These are phyloP conservation scores for Leishmania lainsoni DNA, from an alignment of 208 protist species.

Conservation along the genomic window DNA sequence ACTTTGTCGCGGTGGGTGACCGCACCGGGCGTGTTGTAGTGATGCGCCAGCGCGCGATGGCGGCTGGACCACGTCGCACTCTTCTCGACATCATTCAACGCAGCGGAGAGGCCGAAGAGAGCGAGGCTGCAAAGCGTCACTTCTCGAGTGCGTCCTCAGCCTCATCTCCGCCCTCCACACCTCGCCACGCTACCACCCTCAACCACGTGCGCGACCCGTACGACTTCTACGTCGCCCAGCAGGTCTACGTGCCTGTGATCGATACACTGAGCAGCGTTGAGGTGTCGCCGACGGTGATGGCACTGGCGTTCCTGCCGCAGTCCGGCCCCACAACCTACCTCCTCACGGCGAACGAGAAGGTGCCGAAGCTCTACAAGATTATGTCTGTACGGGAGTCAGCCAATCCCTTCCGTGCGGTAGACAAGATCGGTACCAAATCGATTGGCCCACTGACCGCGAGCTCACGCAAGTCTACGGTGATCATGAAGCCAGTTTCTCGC, in stretches of 20 bases:
- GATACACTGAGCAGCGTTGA: slow-evolving; percentile 88
- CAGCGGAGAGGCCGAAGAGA: slow-evolving; percentile 22
- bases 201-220: slow-evolving; percentile 49
- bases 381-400: slow-evolving; percentile 66
- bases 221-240: slow-evolving; percentile 62
- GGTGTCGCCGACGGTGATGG: slow-evolving; percentile 73
- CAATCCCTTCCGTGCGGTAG: slow-evolving; percentile 63
- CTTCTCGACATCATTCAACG: slow-evolving; percentile 30
- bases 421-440: slow-evolving; percentile 59
- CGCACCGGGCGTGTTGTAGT: slow-evolving; percentile 72
- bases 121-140: not conserved
- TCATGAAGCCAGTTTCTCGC: slow-evolving; percentile 70
- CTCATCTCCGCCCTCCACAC: not conserved
- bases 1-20: slow-evolving; percentile 82
- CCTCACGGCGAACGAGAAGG: slow-evolving; percentile 84
- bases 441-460: slow-evolving; percentile 52
- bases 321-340: slow-evolving; percentile 61
- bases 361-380: slow-evolving; percentile 88
- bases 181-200: slow-evolving; percentile 16
- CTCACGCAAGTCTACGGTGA: slow-evolving; percentile 42
- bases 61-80: slow-evolving; percentile 19
- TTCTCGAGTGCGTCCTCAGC: not conserved
- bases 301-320: slow-evolving; percentile 78
- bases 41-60: slow-evolving; percentile 57
- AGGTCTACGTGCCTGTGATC: slow-evolving; percentile 85